A percentile compares a stretch with the other conserved stretches of the same genome.
phyloP scores from a whole-genome alignment of 148 eudicot genomes.

The Rhododendron kiyosumense region DNA sequence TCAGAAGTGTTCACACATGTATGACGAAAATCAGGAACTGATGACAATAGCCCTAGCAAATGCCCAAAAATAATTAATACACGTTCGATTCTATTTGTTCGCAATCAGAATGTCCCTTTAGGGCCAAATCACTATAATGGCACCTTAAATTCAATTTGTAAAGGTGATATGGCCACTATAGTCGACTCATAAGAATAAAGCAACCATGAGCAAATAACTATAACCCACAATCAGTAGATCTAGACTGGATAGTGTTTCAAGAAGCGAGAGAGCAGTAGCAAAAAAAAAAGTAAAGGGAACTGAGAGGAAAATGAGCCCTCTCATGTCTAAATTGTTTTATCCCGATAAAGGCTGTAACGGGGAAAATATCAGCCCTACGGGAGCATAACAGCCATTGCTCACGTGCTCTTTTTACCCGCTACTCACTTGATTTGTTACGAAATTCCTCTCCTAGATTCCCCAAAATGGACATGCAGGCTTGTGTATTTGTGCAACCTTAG shows the following conservation, averaged over 20 bases:
- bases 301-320: background rate
- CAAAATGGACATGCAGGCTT: background rate
- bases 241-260: background rate
- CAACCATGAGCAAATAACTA: background rate
- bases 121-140: background rate
- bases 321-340: background rate
- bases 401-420: background rate
- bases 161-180: background rate
- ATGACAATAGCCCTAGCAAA: background rate
- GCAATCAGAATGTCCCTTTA: background rate
- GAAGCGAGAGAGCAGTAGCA: background rate
- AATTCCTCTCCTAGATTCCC: constrained; percentile 4
- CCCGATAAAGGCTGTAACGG: background rate
- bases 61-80: background rate
- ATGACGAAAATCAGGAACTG: background rate
- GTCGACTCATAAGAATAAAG: background rate
- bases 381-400: background rate
- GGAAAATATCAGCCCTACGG: background rate
- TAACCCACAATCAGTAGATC: background rate
- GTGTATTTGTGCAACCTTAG: background rate
- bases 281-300: background rate
- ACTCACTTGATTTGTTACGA: background rate
- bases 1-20: background rate
- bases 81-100: background rate
- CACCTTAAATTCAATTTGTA: background rate